phyloP scores from a whole-genome alignment of 345 rosid species.

The Aurinia saxatilis region DNA sequence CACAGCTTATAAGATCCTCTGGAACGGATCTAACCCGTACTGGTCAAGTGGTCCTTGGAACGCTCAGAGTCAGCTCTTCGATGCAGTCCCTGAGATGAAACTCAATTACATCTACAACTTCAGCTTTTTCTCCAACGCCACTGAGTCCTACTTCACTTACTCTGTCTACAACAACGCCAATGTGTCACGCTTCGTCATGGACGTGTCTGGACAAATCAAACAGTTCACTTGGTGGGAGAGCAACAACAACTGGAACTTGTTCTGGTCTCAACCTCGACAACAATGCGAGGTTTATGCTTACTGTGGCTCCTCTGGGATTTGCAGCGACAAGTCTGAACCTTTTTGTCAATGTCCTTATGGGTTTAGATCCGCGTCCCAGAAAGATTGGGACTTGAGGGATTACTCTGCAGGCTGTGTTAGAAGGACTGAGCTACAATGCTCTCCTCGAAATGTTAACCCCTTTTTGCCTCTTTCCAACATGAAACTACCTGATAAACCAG shows the following conservation, averaged over 20 bases:
- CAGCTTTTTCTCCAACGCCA: conserved; percentile 29
- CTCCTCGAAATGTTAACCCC: conserved; percentile 19
- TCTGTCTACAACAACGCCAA: conserved; percentile 15
- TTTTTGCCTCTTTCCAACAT: conserved; percentile 25
- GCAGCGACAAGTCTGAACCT: conserved; percentile 35
- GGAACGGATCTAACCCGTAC: conserved; percentile 44
- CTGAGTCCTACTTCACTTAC: conserved; percentile 62
- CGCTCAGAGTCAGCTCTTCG: conserved; percentile 28
- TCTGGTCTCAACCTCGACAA: conserved; percentile 64
- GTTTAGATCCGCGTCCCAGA: conserved; percentile 28
- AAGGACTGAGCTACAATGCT: conserved; percentile 39
- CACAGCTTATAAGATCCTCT: conserved; percentile 41
- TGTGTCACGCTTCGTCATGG: conserved; percentile 48
- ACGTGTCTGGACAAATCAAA: conserved; percentile 54
- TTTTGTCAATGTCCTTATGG: conserved; percentile 49
- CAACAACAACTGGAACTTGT: conserved; percentile 43
- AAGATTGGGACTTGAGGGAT: conserved; percentile 47
- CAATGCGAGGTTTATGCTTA: conserved; percentile 63
- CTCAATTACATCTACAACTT: conserved; percentile 45
- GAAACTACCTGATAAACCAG: conserved; percentile 18
- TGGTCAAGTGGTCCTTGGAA: conserved; percentile 79
- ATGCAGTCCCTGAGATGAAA: conserved; percentile 64
- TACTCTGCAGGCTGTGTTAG: conserved; percentile 60
- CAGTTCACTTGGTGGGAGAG: conserved; percentile 34
- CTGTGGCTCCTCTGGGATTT: conserved; percentile 67